Base-by-base conservation (phyloP, 2,329 filamentous ascomycete species). In the Fusarium sarcochroum region DNA sequence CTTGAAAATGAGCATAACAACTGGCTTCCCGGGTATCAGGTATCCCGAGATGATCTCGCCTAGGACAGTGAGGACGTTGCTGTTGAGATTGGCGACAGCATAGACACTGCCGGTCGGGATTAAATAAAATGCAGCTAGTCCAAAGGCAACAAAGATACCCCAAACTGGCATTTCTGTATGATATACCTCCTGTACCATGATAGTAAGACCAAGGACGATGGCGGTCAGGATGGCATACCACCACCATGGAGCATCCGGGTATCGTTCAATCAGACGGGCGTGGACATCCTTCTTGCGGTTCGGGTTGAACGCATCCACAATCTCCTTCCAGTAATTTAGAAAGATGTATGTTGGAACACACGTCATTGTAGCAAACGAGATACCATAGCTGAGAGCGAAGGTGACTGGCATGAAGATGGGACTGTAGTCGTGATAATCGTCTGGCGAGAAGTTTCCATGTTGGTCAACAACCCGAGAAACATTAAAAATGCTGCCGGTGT, bases 1-100 rank as follows among this genome's bases (percentile, higher is more conserved):
- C 9, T 57, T 57, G 38, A 57, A 57, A 14, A 57, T 54, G 0
- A 57, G 6, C 48, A 57, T 57, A 2, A 54, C 54, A 1, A 57
- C 48, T 4, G 54, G 54, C 18, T 57, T 57, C 13, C 54, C 54
- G 0, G 54, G 54, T 3, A 57, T 57, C 0, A 48, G 35, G 0
- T 57, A 57, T 7, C 54, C 54, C 2, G 48, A 54, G 1, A 57
- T 54, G 1, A 57, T 54, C 13, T 57, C 54, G 0, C 54, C 54
- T 0, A 57, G 48, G 0, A 57, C 54, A 0, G 54, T 54, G 1
- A 57, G 54, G 1, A 57, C 54, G 0, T 57, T 57, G 1, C 54
- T 57, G 21, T 57, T 57, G 2, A 57, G 48, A 0, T 57, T 57
- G 5, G 54, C 54, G 1, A 57, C 54, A 0, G 54, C 54, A 1